A percentile compares a stretch with the other conserved stretches of the same genome.
Conservation (phyloP, 2,329 filamentous ascomycete species). For the Apiospora marii region DNA sequence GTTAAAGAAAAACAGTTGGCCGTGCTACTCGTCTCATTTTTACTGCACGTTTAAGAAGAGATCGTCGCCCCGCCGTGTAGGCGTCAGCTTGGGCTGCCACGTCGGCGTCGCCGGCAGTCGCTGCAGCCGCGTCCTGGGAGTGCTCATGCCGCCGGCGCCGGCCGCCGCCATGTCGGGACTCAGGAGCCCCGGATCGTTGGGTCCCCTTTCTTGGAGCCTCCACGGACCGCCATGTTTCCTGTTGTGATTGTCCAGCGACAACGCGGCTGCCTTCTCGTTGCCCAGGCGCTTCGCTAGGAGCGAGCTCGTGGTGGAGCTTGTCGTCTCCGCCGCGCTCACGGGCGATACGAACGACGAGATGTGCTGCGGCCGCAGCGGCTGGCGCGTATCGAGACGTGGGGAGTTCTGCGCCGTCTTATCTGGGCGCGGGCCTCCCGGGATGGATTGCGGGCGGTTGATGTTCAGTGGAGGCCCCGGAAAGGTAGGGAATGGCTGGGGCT, state of each 20-base stretch:
- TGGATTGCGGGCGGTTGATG: conserved; percentile 25
- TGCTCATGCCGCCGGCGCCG: conserved; percentile 28
- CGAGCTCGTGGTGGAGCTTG: conserved; percentile 47
- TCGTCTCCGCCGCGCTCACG: conserved; percentile 35
- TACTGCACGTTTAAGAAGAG: conserved; percentile 65
- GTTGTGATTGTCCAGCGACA: conserved; percentile 46
- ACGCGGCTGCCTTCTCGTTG: conserved; percentile 55
- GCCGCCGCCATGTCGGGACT: conserved; percentile 32
- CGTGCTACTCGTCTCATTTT: conserved; percentile 20
- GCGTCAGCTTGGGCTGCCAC: conserved; percentile 72
- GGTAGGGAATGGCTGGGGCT: conserved; percentile 30
- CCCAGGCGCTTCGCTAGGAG: conserved; percentile 63
- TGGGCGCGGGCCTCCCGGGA: conserved; percentile 13
- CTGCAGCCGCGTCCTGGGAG: conserved; percentile 29
- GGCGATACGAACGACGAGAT: conserved; percentile 38
- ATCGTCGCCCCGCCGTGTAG: conserved; percentile 71
- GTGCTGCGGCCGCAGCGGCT: conserved; percentile 29
- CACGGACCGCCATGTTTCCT: conserved; percentile 38
- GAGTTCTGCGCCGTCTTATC: conserved; percentile 20
- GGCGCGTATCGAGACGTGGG: conserved; percentile 27
- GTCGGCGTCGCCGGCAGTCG: conserved; percentile 57
- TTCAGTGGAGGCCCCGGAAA: conserved; percentile 34
- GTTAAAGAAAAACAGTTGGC: background rate
- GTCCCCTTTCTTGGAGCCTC: conserved; percentile 32
- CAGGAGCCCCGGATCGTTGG: conserved; percentile 28